These are phyloP conservation scores for Psilocybe tampanensis DNA, from an alignment of 768 basidiomycete genomes.

Conservation along the genomic window DNA sequence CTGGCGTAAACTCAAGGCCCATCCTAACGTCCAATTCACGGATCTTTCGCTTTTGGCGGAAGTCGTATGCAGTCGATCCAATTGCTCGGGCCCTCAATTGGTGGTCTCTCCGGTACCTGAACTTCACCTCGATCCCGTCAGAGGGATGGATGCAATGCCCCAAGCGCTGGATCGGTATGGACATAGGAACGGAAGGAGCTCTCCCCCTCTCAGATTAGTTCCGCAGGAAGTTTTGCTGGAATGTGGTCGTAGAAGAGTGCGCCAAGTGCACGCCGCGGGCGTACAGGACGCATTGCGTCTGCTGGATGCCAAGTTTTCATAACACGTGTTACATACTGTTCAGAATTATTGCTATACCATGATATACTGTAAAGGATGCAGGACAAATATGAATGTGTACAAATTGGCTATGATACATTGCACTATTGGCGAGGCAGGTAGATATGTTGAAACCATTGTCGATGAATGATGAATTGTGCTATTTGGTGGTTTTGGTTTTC, in stretches of 20 bases:
- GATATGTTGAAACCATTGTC: too few relatives aligned
- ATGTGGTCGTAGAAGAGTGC: constrained; percentile 63
- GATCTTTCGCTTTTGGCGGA: constrained; percentile 85
- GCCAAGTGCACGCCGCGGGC: constrained; percentile 72
- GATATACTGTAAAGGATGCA: not conserved
- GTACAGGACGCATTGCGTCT: constrained; percentile 77
- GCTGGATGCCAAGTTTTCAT: constrained; percentile 64
- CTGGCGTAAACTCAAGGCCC: constrained; percentile 83
- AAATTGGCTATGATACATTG: too few relatives aligned
- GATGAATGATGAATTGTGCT: too few relatives aligned
- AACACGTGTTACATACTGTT: not conserved
- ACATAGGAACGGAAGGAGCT: constrained; percentile 6
- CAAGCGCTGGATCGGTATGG: not conserved
- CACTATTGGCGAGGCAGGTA: too few relatives aligned
- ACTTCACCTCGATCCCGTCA: not conserved
- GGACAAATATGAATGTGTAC: not conserved
- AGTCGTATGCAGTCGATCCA: constrained; percentile 83
- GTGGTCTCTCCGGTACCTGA: constrained; percentile 46
- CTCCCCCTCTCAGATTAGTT: constrained; percentile 53
- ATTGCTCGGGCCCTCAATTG: constrained; percentile 72
- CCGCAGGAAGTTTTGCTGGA: constrained; percentile 63
- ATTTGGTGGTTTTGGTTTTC: not conserved
- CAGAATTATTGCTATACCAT: not conserved
- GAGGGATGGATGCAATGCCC: not conserved
- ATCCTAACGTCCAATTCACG: constrained; percentile 86